Evolutionary conservation across 306 rosid genomes (phyloP).

Genomic region (Castanea mollissima): DNA sequence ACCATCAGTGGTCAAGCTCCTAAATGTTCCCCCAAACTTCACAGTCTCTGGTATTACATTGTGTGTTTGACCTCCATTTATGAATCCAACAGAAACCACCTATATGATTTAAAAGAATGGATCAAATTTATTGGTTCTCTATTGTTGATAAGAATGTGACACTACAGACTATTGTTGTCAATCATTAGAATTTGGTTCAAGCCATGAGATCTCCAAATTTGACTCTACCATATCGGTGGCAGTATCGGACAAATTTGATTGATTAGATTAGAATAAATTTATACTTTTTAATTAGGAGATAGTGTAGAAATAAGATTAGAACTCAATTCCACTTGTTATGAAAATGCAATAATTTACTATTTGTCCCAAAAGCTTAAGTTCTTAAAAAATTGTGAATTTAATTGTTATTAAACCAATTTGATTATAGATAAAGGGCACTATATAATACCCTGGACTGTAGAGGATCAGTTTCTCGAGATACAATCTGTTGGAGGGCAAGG

Average conservation of each 20-base stretch:
- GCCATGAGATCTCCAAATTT: not conserved
- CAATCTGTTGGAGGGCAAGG: slow-evolving; percentile 45
- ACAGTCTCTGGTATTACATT: slow-evolving; percentile 32
- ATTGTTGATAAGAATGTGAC: not conserved
- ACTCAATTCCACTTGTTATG: too few relatives aligned
- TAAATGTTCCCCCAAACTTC: slow-evolving; percentile 35
- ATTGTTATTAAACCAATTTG: not conserved
- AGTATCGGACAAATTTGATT: not conserved
- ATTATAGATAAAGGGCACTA: not conserved
- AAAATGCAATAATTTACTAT: too few relatives aligned
- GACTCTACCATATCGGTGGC: not conserved
- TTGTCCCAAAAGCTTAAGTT: not conserved
- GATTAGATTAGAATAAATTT: not conserved
- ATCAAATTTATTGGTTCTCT: not conserved
- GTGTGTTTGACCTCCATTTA: slow-evolving; percentile 32
- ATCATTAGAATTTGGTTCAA: not conserved
- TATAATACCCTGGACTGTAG: slow-evolving; percentile 35
- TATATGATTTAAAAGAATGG: not conserved
- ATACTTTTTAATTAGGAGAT: too few relatives aligned
- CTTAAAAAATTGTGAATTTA: not conserved
- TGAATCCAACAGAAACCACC: slow-evolving; percentile 40
- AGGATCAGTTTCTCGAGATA: slow-evolving; percentile 43
- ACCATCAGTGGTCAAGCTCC: slow-evolving; percentile 37
- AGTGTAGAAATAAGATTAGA: too few relatives aligned
- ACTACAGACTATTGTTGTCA: not conserved